Conservation (phyloP, 2,329 filamentous ascomycete species). For the Fusarium heterosporum region DNA sequence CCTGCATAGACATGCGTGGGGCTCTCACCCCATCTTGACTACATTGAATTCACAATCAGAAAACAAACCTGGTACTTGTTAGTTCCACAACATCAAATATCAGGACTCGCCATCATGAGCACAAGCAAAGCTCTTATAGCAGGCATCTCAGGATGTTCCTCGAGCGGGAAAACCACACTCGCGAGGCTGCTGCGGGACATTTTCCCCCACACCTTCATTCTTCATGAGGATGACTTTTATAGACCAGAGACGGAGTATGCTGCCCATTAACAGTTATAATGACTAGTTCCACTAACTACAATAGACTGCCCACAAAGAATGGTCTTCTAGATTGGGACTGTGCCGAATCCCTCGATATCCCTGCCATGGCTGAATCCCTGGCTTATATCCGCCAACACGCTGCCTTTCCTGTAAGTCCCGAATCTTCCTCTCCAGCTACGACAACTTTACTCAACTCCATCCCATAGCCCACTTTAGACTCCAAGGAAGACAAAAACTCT, state of each 20-base stretch:
- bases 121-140: slow-evolving; percentile 71
- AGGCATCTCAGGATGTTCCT: slow-evolving; percentile 89
- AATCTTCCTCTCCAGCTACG: not conserved
- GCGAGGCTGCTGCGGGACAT: slow-evolving; percentile 85
- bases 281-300: not conserved
- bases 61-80: not conserved
- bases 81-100: not conserved
- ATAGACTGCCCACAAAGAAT: slow-evolving; percentile 64
- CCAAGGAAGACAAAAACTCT: slow-evolving; percentile 70
- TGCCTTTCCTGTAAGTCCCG: slow-evolving; percentile 66
- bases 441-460: not conserved
- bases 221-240: slow-evolving; percentile 98
- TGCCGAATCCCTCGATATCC: slow-evolving; percentile 78
- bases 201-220: slow-evolving; percentile 81
- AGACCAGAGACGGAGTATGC: slow-evolving; percentile 77
- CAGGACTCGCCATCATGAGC: slow-evolving; percentile 46
- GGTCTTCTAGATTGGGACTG: slow-evolving; percentile 93
- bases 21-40: not conserved
- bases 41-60: slow-evolving; percentile 10
- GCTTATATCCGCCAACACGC: slow-evolving; percentile 77
- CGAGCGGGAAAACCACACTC: slow-evolving; percentile 94
- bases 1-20: slow-evolving; percentile 18
- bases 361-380: slow-evolving; percentile 74
- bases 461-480: slow-evolving; percentile 48
- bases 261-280: rapidly evolving